Base-by-base conservation (phyloP, 106 monocot genomes). In the Acorus gramineus region DNA sequence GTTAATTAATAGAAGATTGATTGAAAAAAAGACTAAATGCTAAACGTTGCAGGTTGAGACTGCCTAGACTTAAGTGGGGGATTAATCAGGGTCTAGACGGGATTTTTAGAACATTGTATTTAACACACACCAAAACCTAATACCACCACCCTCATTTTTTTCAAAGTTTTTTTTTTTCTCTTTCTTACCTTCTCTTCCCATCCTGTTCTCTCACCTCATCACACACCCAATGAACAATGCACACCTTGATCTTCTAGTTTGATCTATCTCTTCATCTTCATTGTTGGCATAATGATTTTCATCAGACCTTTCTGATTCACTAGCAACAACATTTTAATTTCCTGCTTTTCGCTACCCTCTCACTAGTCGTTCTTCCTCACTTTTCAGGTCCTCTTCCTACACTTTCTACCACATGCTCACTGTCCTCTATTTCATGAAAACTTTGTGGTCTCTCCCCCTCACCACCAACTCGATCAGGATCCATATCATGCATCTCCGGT, bases 301-400 rank as follows among this genome's bases (percentile, higher is more conserved):
- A 52, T 78, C 82, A 69, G 80, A 82, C 51, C 72, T 84, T 61
- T 96, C 96, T 8, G 91, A 91, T 61, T 91, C 96, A 63, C 85
- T 85, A 3, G 79, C 82, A 69, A 91, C 60, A 8, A 87, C 79
- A 61, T 84, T 91, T 56, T 83, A n/a, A 62, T 65, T 91, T 78
- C 68, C 78, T 79, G 67, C 91, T 88, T 50, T 85, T 81, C 7
- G 73, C 83, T 45, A 69, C 83, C 69, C 87, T 79, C 55, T 91
- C 87, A 47, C 85, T 83, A 70, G 83, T 87, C 9, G 71, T 85
- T 72, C 80, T 82, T 6, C 81, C 81, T 60, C 85, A 84, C 67
- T 86, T 90, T 57, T 96, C 90, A 73, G 56, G 79, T 73, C 84
- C 83, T 70, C 73, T 84, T 14, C 59, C 81, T 59, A 82, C 93